These are phyloP conservation scores for Ceratobasidium sp. DNA, from an alignment of 1,284 basidiomycete species.

Conservation along the genomic window DNA sequence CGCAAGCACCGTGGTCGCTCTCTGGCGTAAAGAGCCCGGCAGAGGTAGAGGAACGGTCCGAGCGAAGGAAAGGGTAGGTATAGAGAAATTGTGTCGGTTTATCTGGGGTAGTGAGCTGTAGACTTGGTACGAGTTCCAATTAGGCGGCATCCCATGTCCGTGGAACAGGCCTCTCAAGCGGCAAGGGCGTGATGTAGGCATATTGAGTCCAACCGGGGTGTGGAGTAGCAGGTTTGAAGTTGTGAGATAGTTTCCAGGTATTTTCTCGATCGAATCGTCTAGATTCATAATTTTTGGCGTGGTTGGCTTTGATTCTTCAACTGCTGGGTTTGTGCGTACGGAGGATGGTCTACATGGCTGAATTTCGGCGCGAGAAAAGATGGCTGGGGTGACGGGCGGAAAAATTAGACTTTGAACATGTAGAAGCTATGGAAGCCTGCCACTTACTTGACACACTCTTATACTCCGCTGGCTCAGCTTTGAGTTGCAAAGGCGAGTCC, in stretches of 20 bases:
- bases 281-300: too few relatives aligned
- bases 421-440: neutral
- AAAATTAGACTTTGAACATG: neutral
- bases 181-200: neutral
- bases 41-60: neutral
- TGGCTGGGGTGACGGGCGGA: neutral
- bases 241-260: neutral
- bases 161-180: neutral
- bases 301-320: too few relatives aligned
- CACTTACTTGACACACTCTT: neutral
- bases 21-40: neutral
- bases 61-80: neutral
- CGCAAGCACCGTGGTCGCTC: neutral
- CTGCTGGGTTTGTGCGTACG: too few relatives aligned
- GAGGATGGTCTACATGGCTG: too few relatives aligned
- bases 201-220: neutral
- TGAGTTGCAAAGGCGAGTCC: neutral
- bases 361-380: neutral
- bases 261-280: neutral
- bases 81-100: neutral
- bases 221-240: too few relatives aligned
- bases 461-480: neutral
- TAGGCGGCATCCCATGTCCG: neutral
- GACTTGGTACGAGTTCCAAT: neutral
- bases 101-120: neutral